Evolutionary conservation across 108 stramenopile genomes (phyloP).

Genomic region (Mediolabrus comicus): DNA sequence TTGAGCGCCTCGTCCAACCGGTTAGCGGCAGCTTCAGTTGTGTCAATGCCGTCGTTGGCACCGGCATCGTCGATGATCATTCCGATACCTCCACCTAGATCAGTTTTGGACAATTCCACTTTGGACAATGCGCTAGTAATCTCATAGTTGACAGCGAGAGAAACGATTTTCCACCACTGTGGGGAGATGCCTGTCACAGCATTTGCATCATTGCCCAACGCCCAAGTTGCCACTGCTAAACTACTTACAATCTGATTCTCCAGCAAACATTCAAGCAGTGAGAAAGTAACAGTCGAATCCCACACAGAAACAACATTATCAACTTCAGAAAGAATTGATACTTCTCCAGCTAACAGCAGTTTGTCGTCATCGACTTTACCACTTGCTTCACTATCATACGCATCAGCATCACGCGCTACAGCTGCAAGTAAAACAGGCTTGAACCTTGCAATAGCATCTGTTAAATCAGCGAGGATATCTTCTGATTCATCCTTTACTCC

Average conservation of each 20-base stretch:
- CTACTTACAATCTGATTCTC: conserved; percentile 41
- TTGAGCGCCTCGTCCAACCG: conserved; percentile 35
- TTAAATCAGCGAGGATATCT: conserved; percentile 44
- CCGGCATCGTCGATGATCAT: conserved; percentile 50
- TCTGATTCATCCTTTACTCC: conserved; percentile 49
- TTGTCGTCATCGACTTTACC: conserved; percentile 43
- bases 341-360: conserved; percentile 47
- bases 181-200: conserved; percentile 8
- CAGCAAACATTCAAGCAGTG: conserved; percentile 43
- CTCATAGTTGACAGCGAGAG: conserved; percentile 31
- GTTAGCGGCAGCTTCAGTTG: conserved; percentile 18
- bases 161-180: conserved; percentile 56
- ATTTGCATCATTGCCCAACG: conserved; percentile 42
- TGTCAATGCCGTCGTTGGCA: conserved; percentile 29
- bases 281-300: conserved; percentile 28
- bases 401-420: conserved; percentile 56
- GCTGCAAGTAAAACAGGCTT: conserved; percentile 48
- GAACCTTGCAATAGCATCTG: conserved; percentile 47
- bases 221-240: conserved; percentile 56
- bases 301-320: conserved; percentile 37
- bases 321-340: conserved; percentile 40
- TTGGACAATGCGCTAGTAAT: conserved; percentile 17
- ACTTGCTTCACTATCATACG: conserved; percentile 30
- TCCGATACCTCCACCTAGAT: conserved; percentile 36
- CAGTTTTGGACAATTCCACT: conserved; percentile 9